Conservation (phyloP, 2,329 filamentous ascomycete genomes). For the Lachnellula arida region DNA sequence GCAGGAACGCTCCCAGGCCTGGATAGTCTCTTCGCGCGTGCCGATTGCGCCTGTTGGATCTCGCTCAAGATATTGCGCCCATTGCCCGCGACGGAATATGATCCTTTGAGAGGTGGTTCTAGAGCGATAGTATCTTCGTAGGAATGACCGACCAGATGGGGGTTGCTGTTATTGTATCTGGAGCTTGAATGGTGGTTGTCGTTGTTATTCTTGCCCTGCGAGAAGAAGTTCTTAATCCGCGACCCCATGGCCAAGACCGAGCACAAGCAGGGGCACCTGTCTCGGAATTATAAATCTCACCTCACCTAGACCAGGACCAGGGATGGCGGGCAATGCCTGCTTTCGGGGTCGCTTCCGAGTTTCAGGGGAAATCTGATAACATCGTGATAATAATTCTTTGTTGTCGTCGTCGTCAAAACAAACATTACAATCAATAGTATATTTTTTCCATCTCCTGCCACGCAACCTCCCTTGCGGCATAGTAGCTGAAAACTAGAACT, state of each 20-base stretch:
- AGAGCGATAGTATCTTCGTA: constrained; percentile 37
- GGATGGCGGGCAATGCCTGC: no score
- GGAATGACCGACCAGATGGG: constrained; percentile 32
- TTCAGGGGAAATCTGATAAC: no score
- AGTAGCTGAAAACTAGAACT: no score
- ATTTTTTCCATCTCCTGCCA: no score
- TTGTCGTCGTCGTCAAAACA: no score
- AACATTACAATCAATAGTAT: no score
- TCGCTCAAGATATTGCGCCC: constrained; percentile 36
- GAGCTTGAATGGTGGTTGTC: constrained; percentile 1
- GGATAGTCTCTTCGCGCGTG: constrained; percentile 16
- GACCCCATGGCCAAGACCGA: constrained; percentile 4
- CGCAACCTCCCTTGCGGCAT: no score
- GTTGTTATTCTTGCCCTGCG: background rate
- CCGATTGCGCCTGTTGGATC: constrained; percentile 27
- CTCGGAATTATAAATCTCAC: no score
- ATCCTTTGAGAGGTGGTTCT: constrained; percentile 38
- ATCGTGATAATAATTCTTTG: no score
- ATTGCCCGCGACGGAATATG: constrained; percentile 39
- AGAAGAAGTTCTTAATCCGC: constrained; percentile 15
- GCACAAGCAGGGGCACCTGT: background rate
- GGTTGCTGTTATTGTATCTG: constrained; percentile 1
- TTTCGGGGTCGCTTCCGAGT: no score
- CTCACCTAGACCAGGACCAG: background rate
- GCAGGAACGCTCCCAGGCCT: constrained; percentile 26